Conservation (phyloP, 2,329 filamentous ascomycete species). For the Claviceps monticola region DNA sequence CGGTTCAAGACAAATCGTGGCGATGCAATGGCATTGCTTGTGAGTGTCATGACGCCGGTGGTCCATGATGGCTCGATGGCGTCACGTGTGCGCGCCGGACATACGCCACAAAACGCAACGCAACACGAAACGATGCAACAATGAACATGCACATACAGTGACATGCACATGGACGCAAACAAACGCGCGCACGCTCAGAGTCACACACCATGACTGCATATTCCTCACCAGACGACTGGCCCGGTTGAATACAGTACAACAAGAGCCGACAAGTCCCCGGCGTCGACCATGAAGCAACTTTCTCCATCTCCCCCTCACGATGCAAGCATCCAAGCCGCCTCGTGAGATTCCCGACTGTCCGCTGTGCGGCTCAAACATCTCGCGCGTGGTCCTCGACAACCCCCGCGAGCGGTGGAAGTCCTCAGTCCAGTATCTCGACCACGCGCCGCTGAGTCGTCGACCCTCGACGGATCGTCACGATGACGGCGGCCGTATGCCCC, state of each 20-base stretch:
- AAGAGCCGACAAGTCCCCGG: too few species aligned
- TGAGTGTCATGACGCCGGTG: too few species aligned
- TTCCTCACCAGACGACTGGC: too few species aligned
- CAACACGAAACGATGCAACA: background rate
- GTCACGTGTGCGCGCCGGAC: background rate
- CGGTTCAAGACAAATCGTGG: too few species aligned
- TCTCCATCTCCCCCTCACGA: background rate
- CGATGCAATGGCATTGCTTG: too few species aligned
- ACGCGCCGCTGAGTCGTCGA: background rate
- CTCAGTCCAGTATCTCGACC: constrained; percentile 2
- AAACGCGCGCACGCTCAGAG: too few species aligned
- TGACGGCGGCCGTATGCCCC: background rate
- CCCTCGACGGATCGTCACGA: background rate
- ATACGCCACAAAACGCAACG: background rate
- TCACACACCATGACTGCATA: too few species aligned
- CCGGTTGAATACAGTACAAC: too few species aligned
- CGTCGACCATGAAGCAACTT: too few species aligned
- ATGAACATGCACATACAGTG: background rate
- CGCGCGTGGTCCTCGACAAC: constrained; percentile 1
- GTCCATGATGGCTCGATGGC: background rate
- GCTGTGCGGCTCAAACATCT: constrained; percentile 5
- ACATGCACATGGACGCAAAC: too few species aligned
- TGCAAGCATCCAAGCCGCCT: background rate
- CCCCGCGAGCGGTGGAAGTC: constrained; percentile 5
- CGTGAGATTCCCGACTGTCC: constrained; percentile 1